Percentiles rank a stretch among this genome's conserved stretches.
Evolutionary conservation across 768 basidiomycete genomes (phyloP).

Genomic region (Rhizopogon salebrosus): DNA sequence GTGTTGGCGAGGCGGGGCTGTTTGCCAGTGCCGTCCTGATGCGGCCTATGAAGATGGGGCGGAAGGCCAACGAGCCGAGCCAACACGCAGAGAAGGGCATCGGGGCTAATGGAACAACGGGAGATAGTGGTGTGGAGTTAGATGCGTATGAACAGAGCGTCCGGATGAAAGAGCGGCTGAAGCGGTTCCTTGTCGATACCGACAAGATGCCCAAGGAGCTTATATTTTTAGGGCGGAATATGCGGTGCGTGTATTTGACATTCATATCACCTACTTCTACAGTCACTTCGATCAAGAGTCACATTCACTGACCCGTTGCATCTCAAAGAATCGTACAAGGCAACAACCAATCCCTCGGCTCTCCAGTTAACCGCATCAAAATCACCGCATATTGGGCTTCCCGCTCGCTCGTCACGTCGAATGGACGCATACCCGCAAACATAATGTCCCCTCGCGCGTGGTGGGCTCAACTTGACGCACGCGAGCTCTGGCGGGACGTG

Average conservation of each 20-base stretch:
- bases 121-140: conserved; percentile 24
- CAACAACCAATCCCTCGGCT: conserved; percentile 80
- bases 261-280: neutral
- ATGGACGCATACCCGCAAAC: conserved; percentile 34
- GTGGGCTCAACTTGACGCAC: conserved; percentile 11
- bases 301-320: neutral
- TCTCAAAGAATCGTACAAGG: conserved; percentile 30
- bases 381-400: conserved; percentile 85
- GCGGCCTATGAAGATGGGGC: conserved; percentile 47
- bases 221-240: conserved; percentile 72
- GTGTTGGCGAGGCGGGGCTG: conserved; percentile 64
- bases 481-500: conserved; percentile 54
- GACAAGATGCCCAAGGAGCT: conserved; percentile 76
- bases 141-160: conserved; percentile 68
- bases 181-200: conserved; percentile 64
- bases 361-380: conserved; percentile 87
- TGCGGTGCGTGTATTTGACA: conserved; percentile 41
- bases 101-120: neutral
- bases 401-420: conserved; percentile 47
- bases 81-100: neutral
- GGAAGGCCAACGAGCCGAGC: conserved; percentile 8
- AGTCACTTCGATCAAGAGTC: neutral
- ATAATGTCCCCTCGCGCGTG: conserved; percentile 16
- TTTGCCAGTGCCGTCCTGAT: conserved; percentile 71
- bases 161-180: conserved; percentile 60